Evolutionary conservation across 2,329 filamentous ascomycete species (phyloP).

Genomic region (Talaromyces verruculosus): DNA sequence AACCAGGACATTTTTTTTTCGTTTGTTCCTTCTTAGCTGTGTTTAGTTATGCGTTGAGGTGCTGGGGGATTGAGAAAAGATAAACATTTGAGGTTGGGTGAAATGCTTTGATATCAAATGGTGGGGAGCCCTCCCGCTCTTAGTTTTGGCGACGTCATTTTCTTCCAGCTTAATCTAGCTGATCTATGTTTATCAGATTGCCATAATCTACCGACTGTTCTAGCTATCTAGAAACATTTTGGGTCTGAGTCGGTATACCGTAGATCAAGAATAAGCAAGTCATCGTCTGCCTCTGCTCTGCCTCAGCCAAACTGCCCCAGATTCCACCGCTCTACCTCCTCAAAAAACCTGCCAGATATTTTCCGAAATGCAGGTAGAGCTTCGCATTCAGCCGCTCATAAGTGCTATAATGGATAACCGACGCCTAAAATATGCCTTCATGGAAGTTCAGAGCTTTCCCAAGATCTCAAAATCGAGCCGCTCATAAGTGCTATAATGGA

Average conservation of each 20-base stretch:
- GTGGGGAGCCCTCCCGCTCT: neutral
- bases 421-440: no score
- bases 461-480: no score
- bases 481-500: no score
- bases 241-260: neutral
- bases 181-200: neutral
- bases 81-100: neutral
- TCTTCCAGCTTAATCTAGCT: neutral
- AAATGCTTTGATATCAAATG: neutral
- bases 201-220: neutral
- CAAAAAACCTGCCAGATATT: neutral
- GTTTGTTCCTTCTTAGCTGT: neutral
- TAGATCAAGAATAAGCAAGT: neutral
- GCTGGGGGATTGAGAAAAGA: neutral
- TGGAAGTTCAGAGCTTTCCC: no score
- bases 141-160: neutral
- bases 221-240: neutral
- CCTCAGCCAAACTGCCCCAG: neutral
- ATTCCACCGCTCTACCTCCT: neutral
- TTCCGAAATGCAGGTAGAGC: neutral
- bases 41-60: neutral
- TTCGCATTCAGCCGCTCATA: neutral
- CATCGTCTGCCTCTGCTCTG: neutral
- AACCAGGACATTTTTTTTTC: constrained; percentile 62
- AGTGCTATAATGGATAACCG: no score